These are phyloP conservation scores for Citrullus amarus DNA, from an alignment of 306 rosid species.

Conservation along the genomic window DNA sequence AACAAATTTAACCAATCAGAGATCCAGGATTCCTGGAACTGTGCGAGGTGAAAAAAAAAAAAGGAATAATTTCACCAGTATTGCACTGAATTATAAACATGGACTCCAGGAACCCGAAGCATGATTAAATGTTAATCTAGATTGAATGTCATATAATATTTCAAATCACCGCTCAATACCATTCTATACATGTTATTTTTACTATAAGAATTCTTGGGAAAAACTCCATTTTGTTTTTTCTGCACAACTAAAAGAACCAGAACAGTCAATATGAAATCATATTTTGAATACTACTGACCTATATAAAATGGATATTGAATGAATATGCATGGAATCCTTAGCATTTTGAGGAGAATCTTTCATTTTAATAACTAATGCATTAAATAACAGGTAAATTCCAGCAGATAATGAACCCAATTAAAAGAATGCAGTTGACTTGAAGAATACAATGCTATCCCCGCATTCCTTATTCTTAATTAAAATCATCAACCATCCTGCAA, in stretches of 20 bases:
- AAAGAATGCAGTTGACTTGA: background rate
- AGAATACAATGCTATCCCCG: background rate
- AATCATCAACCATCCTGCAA: background rate
- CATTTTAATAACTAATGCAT: background rate
- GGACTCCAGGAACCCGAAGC: background rate
- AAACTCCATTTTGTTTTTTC: background rate
- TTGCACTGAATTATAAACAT: background rate
- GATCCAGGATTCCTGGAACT: background rate
- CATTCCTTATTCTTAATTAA: background rate
- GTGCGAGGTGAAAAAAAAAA: background rate
- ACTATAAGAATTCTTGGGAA: background rate
- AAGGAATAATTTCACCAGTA: background rate
- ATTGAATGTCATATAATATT: background rate
- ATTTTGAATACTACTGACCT: background rate
- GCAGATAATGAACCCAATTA: background rate
- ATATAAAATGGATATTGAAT: background rate
- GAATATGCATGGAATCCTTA: background rate
- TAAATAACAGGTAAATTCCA: background rate
- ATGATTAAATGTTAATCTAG: background rate
- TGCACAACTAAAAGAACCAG: background rate
- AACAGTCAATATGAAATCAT: background rate
- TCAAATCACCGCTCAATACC: background rate
- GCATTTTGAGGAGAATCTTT: background rate
- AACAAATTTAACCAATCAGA: constrained; percentile 16
- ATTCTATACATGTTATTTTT: background rate